phyloP scores from a whole-genome alignment of 2,329 filamentous ascomycete genomes.

The Geosmithia putterillii region DNA sequence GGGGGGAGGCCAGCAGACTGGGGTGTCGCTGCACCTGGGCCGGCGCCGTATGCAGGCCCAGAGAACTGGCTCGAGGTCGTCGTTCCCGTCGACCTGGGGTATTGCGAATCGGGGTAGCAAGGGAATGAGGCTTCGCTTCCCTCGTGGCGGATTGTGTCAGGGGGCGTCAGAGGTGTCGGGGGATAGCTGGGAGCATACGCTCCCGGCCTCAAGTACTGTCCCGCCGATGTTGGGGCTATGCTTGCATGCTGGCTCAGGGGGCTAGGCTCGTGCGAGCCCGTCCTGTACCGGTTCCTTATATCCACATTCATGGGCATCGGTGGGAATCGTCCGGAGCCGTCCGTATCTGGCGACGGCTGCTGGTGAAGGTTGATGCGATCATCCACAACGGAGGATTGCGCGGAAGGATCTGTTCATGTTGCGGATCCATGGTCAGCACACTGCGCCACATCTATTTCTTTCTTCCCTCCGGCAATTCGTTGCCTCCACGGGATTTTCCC shows the following conservation, averaged over 20 bases:
- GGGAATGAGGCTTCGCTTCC: too few relatives aligned
- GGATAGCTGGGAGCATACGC: slow-evolving; percentile 37
- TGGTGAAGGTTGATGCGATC: too few relatives aligned
- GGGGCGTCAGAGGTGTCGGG: too few relatives aligned
- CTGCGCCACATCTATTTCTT: too few relatives aligned
- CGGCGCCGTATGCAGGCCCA: neutral
- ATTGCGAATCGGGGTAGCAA: too few relatives aligned
- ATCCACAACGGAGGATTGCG: neutral
- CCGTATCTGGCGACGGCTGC: neutral
- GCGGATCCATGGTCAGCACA: too few relatives aligned
- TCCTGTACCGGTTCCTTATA: slow-evolving; percentile 30
- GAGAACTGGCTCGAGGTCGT: slow-evolving; percentile 21
- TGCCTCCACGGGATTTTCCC: too few relatives aligned
- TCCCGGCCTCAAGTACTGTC: slow-evolving; percentile 27
- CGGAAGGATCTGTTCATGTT: neutral
- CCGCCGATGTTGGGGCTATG: slow-evolving; percentile 10
- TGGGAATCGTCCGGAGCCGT: neutral
- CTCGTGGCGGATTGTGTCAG: too few relatives aligned
- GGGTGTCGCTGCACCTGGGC: too few relatives aligned
- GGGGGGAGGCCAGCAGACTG: too few relatives aligned
- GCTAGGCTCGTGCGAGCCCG: slow-evolving; percentile 9
- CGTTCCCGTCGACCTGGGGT: slow-evolving; percentile 10
- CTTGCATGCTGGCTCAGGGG: neutral
- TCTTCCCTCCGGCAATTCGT: too few relatives aligned
- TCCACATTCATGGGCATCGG: slow-evolving; percentile 26